Conservation (phyloP, 106 monocot genomes). For the Phalaenopsis aphrodite region DNA sequence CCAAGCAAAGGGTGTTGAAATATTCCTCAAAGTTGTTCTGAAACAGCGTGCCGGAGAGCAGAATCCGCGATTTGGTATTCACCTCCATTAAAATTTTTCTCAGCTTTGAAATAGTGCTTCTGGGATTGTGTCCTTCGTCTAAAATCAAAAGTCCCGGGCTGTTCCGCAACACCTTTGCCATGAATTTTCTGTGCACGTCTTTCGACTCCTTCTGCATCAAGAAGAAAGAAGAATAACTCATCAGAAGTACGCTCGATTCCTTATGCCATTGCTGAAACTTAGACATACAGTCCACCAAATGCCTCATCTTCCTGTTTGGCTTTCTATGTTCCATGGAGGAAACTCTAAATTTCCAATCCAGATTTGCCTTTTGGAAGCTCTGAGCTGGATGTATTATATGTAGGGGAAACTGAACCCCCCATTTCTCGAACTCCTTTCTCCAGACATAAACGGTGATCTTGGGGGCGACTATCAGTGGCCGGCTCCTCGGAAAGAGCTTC, state of each 20-base stretch:
- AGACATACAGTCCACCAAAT: constrained; percentile 37
- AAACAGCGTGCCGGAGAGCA: constrained; percentile 68
- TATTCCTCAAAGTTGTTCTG: constrained; percentile 88
- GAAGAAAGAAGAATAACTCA: constrained; percentile 63
- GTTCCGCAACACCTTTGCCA: constrained; percentile 38
- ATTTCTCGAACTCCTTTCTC: constrained; percentile 64
- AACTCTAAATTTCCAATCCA: constrained; percentile 8
- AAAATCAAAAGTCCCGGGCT: constrained; percentile 62
- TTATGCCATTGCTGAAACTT: constrained; percentile 68
- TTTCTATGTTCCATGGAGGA: neutral
- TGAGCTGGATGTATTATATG: constrained; percentile 32
- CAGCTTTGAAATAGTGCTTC: constrained; percentile 61
- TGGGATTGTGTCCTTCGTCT: constrained; percentile 82
- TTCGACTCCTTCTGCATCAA: constrained; percentile 33
- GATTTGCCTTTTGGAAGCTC: constrained; percentile 19
- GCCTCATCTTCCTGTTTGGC: constrained; percentile 34
- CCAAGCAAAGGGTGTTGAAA: constrained; percentile 66
- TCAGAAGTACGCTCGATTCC: constrained; percentile 44
- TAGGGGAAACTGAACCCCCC: constrained; percentile 52
- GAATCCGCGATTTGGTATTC: constrained; percentile 54
- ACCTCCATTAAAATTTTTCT: constrained; percentile 57
- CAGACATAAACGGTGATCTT: constrained; percentile 56
- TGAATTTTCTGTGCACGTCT: constrained; percentile 25
- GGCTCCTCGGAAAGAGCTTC: constrained; percentile 36
- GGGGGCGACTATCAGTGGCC: constrained; percentile 65